These are phyloP conservation scores for Linum lewisii DNA, from an alignment of 345 rosid genomes.

Conservation along the genomic window DNA sequence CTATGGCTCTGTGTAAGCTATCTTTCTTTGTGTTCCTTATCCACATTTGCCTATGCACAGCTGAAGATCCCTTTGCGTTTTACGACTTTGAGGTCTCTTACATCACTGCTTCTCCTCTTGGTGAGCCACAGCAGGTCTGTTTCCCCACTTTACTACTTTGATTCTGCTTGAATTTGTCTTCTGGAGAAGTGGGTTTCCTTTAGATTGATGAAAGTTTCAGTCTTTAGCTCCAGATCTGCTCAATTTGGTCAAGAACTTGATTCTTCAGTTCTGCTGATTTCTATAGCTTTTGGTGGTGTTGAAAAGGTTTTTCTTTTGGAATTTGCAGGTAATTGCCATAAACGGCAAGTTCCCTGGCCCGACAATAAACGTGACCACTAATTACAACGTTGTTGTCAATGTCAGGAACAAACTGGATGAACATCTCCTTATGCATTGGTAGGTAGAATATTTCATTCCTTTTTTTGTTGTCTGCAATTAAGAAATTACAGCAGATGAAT, in stretches of 20 bases:
- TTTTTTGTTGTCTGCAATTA: neutral
- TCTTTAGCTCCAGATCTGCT: slow-evolving; percentile 42
- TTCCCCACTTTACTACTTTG: slow-evolving; percentile 5
- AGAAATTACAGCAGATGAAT: neutral
- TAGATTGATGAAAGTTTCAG: slow-evolving; percentile 26
- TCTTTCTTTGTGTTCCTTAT: slow-evolving; percentile 34
- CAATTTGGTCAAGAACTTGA: slow-evolving; percentile 8
- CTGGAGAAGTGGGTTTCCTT: slow-evolving; percentile 14
- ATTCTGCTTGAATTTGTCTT: slow-evolving; percentile 15
- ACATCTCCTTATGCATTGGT: slow-evolving; percentile 81
- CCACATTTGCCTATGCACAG: slow-evolving; percentile 46
- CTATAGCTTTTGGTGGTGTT: slow-evolving; percentile 4
- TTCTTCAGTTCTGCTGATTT: slow-evolving; percentile 11
- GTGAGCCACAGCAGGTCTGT: slow-evolving; percentile 84
- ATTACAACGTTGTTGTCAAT: slow-evolving; percentile 73
- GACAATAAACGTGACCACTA: slow-evolving; percentile 78
- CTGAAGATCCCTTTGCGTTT: slow-evolving; percentile 64
- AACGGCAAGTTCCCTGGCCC: slow-evolving; percentile 94
- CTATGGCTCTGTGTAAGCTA: slow-evolving; percentile 45
- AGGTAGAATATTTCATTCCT: slow-evolving; percentile 6
- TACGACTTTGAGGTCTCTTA: slow-evolving; percentile 75
- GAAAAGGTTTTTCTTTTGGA: neutral
- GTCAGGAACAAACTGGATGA: slow-evolving; percentile 88
- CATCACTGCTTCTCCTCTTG: slow-evolving; percentile 94
- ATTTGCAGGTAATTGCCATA: slow-evolving; percentile 82